Base-by-base conservation (phyloP, 2,329 filamentous ascomycete genomes). In the Botrytis aclada region DNA sequence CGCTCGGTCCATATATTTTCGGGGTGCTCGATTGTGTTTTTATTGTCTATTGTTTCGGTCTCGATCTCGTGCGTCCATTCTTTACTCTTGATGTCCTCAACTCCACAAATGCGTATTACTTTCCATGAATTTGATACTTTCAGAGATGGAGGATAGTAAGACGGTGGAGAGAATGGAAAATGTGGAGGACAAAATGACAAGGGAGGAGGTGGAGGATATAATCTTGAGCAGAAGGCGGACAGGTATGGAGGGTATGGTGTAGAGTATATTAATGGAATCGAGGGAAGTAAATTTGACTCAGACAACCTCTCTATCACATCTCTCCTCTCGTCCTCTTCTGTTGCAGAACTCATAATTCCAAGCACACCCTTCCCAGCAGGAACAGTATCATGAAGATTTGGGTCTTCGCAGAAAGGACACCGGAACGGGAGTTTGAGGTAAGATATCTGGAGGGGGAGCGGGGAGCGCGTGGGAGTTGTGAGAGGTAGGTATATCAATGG, bases 391-490 rank as follows among this genome's bases (percentile, higher is more conserved):
- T 51, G 62, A 2, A 34, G 60, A 34, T 41, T n/a, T 39, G 37
- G 29, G 45, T 41, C 47, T 10, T 37, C 32, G 45, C 76, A 77
- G 74, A 76, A 77, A 14, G 75, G 75, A 54, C 77, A 78, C 32
- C n/a, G 34, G 22, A 74, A 73, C 2, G 54, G 45, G 45, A 77
- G 63, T 4, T 25, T 22, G 32, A 76, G 58, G 18, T 70, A 47
- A 3, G 70, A 56, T 29, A 60, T 71, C n/a, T 47, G 61, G 1
- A 39, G 29, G 1, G 37, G 9, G 5, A n/a, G 5, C 0, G 4
- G 37, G 16, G 56, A 41, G 22, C 29, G 43, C 8, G 29, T 20
- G 18, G 32, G 63, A n/a, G 63, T 32, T 69, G 47, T 54, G 47
- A 39, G 63, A 18, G 51, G 67, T 16, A 20, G 22, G 8, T 72